phyloP scores from a whole-genome alignment of 2,329 filamentous ascomycete genomes.

The Colletotrichum horii region DNA sequence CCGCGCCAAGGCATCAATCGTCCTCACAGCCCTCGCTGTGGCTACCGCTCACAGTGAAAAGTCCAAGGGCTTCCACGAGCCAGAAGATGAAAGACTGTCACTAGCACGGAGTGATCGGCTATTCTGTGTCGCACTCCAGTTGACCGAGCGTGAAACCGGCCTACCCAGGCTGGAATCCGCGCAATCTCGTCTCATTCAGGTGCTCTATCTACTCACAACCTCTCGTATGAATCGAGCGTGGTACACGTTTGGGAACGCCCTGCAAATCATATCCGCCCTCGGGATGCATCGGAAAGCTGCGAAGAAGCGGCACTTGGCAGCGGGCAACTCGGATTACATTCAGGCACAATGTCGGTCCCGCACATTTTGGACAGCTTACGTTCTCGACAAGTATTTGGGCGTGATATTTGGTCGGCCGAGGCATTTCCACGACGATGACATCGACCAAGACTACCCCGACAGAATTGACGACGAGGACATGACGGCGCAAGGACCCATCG shows the following conservation, averaged over 20 bases:
- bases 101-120: slow-evolving; percentile 42
- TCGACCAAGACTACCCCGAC: slow-evolving; percentile 63
- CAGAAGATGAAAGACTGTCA: slow-evolving; percentile 29
- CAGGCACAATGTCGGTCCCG: slow-evolving; percentile 58
- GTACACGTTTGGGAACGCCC: slow-evolving; percentile 62
- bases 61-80: slow-evolving; percentile 28
- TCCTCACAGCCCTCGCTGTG: slow-evolving; percentile 53
- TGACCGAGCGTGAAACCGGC: slow-evolving; percentile 33
- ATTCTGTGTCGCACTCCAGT: slow-evolving; percentile 43
- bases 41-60: slow-evolving; percentile 50
- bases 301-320: slow-evolving; percentile 26
- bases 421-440: slow-evolving; percentile 67
- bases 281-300: slow-evolving; percentile 43
- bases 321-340: slow-evolving; percentile 42
- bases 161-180: slow-evolving; percentile 49
- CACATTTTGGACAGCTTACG: slow-evolving; percentile 68
- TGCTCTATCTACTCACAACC: slow-evolving; percentile 62
- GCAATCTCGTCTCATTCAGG: slow-evolving; percentile 62
- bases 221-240: slow-evolving; percentile 66
- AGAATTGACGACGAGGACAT: slow-evolving; percentile 63
- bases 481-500: slow-evolving; percentile 35
- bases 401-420: slow-evolving; percentile 67
- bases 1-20: slow-evolving; percentile 48
- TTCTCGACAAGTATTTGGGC: slow-evolving; percentile 66
- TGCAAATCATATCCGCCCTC: slow-evolving; percentile 55